Evolutionary conservation across 2,329 filamentous ascomycete species (phyloP).

Genomic region (Cytospora chrysosperma): DNA sequence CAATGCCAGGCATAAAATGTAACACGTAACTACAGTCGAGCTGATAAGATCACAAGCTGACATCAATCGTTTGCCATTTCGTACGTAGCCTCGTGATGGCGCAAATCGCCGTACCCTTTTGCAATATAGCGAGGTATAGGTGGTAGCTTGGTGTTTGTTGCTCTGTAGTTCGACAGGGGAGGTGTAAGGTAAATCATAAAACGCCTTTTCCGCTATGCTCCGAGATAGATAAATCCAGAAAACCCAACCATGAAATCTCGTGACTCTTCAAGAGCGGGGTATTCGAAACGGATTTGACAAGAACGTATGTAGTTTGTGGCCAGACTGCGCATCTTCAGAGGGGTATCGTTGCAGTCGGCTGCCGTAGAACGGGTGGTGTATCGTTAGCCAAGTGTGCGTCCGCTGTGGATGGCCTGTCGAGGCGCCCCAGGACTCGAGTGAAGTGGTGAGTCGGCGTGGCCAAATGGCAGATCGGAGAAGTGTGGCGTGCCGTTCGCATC

Average conservation of each 20-base stretch:
- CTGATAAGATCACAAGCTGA: constrained; percentile 5
- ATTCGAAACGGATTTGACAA: constrained; percentile 12
- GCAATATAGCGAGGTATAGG: background rate
- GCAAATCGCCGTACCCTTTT: constrained; percentile 1
- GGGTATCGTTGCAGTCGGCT: constrained; percentile 23
- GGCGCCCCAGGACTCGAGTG: constrained; percentile 37
- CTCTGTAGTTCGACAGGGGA: background rate
- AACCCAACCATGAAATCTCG: constrained; percentile 14
- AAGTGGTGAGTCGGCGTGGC: constrained; percentile 36
- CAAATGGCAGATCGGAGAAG: constrained; percentile 41
- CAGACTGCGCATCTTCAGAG: constrained; percentile 1
- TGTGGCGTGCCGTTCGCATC: constrained; percentile 42
- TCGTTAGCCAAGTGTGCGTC: constrained; percentile 48
- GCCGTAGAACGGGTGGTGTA: constrained; percentile 2
- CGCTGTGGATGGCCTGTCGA: constrained; percentile 52
- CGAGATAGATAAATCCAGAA: constrained; percentile 18
- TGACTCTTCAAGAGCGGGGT: background rate
- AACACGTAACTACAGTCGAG: constrained; percentile 9
- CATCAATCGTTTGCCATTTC: constrained; percentile 9
- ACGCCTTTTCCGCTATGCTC: constrained; percentile 24
- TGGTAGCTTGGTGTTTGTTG: background rate
- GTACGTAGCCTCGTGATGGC: constrained; percentile 11
- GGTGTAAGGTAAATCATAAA: constrained; percentile 14
- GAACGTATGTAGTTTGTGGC: constrained; percentile 6
- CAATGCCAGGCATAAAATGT: background rate